Evolutionary conservation across 306 rosid species (phyloP).

Genomic region (Acacia crassicarpa): DNA sequence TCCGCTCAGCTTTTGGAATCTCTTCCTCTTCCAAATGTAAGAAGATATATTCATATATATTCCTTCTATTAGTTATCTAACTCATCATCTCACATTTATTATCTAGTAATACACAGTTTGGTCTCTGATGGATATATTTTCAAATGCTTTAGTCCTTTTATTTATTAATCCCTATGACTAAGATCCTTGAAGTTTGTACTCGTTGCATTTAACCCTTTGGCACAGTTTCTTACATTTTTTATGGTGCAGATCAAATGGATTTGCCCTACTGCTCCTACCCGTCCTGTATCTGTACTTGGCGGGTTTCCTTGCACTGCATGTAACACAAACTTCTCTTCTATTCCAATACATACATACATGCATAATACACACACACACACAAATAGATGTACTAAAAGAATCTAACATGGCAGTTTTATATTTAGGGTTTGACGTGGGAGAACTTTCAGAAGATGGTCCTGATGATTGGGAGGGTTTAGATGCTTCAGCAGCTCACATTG

Average conservation of each 20-base stretch:
- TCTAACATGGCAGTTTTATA: slow-evolving; percentile 26
- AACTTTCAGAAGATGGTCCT: slow-evolving; percentile 90
- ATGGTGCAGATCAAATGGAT: slow-evolving; percentile 92
- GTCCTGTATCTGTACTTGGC: slow-evolving; percentile 87
- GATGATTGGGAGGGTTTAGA: slow-evolving; percentile 99
- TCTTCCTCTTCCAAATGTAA: slow-evolving; percentile 92
- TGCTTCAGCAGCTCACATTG: slow-evolving; percentile 94
- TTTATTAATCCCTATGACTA: neutral
- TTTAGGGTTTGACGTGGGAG: slow-evolving; percentile 95
- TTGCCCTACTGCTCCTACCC: slow-evolving; percentile 99
- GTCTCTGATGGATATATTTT: neutral
- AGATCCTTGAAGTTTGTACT: neutral
- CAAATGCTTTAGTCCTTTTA: neutral
- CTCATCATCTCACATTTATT: neutral
- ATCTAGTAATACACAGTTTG: neutral
- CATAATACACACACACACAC: neutral
- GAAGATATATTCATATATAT: slow-evolving; percentile 25
- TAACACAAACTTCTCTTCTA: slow-evolving; percentile 36
- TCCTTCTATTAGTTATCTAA: slow-evolving; percentile 21
- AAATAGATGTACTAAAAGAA: neutral
- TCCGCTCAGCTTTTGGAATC: slow-evolving; percentile 90
- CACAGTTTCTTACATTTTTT: slow-evolving; percentile 28
- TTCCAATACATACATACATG: neutral
- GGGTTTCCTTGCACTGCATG: slow-evolving; percentile 98
- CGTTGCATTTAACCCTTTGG: neutral